phyloP scores from a whole-genome alignment of 1,284 basidiomycete species.

The Bjerkandera adusta region DNA sequence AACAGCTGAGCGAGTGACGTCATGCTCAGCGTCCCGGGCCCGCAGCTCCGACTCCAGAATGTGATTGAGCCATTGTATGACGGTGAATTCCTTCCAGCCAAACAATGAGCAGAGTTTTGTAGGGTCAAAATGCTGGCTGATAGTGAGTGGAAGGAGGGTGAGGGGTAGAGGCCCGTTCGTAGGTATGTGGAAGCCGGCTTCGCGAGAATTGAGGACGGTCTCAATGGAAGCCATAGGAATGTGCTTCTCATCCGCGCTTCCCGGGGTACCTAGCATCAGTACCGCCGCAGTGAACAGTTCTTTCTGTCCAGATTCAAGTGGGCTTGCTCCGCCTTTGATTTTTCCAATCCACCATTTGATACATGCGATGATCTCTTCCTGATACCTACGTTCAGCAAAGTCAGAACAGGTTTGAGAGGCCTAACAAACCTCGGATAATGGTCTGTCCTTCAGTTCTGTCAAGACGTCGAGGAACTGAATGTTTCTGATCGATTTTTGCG shows the following conservation, averaged over 20 bases:
- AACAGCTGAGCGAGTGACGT: conserved; percentile 64
- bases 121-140: conserved; percentile 66
- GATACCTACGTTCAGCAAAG: too few species aligned
- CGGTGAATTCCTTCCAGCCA: conserved; percentile 79
- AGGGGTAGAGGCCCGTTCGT: conserved; percentile 81
- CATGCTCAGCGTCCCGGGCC: conserved; percentile 48
- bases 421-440: conserved; percentile 59
- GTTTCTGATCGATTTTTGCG: conserved; percentile 78
- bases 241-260: conserved; percentile 46
- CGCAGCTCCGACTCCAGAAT: conserved; percentile 53
- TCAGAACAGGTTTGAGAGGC: not conserved
- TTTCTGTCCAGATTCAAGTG: conserved; percentile 48
- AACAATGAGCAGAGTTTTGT: conserved; percentile 61
- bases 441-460: conserved; percentile 70
- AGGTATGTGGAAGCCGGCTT: conserved; percentile 63
- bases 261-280: conserved; percentile 43
- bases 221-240: conserved; percentile 70
- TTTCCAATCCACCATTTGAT: conserved; percentile 88
- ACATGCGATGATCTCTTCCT: conserved; percentile 61
- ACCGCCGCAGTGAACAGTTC: conserved; percentile 74
- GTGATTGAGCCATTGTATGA: conserved; percentile 77
- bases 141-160: conserved; percentile 69
- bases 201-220: conserved; percentile 74
- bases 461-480: conserved; percentile 88
- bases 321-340: conserved; percentile 41